Conservation (phyloP, 208 protist species). For the Crithidia expoeki region DNA sequence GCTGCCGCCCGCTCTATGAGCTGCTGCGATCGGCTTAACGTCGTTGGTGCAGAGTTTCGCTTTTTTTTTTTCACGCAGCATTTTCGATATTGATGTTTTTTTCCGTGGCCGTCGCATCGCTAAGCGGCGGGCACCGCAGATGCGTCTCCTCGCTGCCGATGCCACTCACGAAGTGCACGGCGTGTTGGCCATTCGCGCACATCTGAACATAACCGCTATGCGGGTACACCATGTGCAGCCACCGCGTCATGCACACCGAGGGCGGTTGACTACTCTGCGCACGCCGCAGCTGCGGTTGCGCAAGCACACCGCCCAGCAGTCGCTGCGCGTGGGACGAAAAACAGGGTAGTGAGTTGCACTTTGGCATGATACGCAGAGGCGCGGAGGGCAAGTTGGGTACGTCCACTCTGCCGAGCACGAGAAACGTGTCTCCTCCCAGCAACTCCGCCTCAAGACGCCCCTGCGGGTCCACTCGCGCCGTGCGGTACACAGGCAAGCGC, state of each 20-base stretch:
- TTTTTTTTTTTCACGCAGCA: no score
- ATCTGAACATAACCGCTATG: background rate
- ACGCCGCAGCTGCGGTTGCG: background rate
- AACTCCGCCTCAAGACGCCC: background rate
- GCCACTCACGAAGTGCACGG: background rate
- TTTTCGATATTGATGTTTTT: no score
- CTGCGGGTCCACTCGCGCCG: background rate
- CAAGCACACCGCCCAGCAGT: background rate
- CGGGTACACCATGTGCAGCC: background rate
- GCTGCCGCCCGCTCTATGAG: no score
- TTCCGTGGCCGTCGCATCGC: no score
- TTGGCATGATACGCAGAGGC: background rate
- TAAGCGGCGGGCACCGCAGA: background rate
- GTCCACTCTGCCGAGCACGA: background rate
- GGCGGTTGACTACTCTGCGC: background rate
- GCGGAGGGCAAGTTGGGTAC: background rate
- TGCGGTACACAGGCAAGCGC: background rate
- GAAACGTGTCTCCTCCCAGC: background rate
- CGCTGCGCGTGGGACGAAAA: background rate
- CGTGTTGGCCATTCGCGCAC: background rate
- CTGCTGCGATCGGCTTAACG: no score
- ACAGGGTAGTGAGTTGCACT: background rate
- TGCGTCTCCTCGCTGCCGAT: background rate
- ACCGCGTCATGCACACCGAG: background rate
- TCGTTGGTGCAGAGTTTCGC: no score